Base-by-base conservation (phyloP, 2,329 filamentous ascomycete genomes). In the Microcyclospora pomicola region DNA sequence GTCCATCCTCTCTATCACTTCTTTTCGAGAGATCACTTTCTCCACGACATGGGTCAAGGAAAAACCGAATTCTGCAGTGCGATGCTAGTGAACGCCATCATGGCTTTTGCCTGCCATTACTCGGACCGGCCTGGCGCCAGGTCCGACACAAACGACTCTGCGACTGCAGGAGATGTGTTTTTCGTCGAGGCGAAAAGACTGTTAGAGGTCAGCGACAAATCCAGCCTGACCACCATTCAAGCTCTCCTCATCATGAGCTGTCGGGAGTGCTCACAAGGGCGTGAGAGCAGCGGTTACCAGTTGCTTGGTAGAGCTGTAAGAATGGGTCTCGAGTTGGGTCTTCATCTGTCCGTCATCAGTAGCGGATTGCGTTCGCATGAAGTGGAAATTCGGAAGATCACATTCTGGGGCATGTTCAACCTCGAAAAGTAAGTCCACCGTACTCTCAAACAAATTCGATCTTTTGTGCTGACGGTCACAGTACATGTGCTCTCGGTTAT, bases 181-280 rank as follows among this genome's bases (percentile, higher is more conserved):
- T 85, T 83, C 56, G 72, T 73, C 37, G 80, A 86, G 54, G 71
- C 75, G 6, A 67, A 72, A 42, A 65, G 75, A 9, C 62, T 84
- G 0, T 66, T 82, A 24, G 63, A 71, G 39, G 62, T 71, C 38
- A 55, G 60, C 30, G 63, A 81, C 42, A 72, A 74, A 37, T 72
- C 81, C 43, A 71, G 58, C 6, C 59, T 85, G 24, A 82, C 80
- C 2, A 83, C 77, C 4, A 77, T 82, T 33, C 81, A 86, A 60
- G 80, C 81, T 1, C 62, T 86, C 13, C 79, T 79, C 5, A 72
- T 86, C 49, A 82, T 87, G 78, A 78, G 77, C 5, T 75, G 84
- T 45, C 66, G 80, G 31, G 80, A 86, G 59, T 78, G 77, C 2
- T 83, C 79, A 14, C 42, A 46, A 16, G 80, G 80, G 0, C 68